phyloP scores from a whole-genome alignment of 192 early-diverging fungal species.

The Coemansia furcata region DNA sequence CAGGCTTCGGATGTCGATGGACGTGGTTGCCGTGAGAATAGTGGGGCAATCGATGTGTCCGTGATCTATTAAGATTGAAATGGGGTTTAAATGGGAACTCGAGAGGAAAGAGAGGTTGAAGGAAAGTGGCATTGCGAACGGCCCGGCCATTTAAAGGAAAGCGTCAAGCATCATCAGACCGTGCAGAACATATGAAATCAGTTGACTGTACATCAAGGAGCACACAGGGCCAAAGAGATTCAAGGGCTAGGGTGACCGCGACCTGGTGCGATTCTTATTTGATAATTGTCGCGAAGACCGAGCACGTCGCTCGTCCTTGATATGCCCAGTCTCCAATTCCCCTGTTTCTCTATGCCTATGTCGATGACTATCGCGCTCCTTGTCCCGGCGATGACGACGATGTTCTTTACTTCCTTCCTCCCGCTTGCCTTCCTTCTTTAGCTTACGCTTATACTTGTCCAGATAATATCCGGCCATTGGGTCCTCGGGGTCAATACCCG shows the following conservation, averaged over 20 bases:
- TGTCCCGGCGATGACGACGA: neutral
- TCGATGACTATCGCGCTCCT: neutral
- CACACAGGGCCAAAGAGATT: neutral
- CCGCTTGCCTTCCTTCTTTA: constrained; percentile 39
- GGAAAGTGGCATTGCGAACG: neutral
- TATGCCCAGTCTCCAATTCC: neutral
- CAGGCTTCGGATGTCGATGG: neutral
- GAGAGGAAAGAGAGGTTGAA: neutral
- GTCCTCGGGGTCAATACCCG: constrained; percentile 65
- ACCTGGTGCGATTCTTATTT: neutral
- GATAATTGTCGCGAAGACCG: neutral
- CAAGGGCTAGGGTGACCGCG: neutral
- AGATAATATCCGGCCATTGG: constrained; percentile 72
- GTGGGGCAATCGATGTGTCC: neutral
- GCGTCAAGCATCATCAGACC: neutral
- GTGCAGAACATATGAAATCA: neutral
- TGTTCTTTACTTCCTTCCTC: neutral
- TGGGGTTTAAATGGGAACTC: neutral
- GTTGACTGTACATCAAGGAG: neutral
- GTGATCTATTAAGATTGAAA: neutral
- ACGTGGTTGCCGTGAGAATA: neutral
- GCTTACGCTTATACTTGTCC: constrained; percentile 60
- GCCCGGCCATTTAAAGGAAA: neutral
- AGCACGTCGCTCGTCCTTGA: neutral
- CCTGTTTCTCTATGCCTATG: constrained; percentile 5